phyloP scores from a whole-genome alignment of 495 filamentous ascomycete species.

The Podospora pseudoanserina region DNA sequence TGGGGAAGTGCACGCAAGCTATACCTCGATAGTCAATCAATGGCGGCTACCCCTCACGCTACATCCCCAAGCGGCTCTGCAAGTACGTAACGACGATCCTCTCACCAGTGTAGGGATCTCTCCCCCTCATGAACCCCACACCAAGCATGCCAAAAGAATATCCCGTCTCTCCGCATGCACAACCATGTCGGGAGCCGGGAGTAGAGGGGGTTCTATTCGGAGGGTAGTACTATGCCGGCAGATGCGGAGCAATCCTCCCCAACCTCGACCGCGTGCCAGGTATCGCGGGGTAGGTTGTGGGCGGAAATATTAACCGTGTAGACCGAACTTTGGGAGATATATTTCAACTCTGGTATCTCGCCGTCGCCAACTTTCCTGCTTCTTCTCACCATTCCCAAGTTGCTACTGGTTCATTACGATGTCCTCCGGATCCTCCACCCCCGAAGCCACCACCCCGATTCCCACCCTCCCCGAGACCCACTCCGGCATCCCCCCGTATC shows the following conservation, averaged over 20 bases:
- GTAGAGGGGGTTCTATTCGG: not conserved
- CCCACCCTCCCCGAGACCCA: conserved; percentile 40
- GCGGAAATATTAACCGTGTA: not conserved
- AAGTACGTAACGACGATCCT: not conserved
- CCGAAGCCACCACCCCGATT: conserved; percentile 34
- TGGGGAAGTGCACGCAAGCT: not conserved
- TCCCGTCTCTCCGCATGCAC: not conserved
- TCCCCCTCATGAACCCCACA: not conserved
- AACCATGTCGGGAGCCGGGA: not conserved
- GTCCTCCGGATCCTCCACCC: conserved; percentile 17
- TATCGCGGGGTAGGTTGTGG: not conserved
- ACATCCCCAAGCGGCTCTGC: not conserved
- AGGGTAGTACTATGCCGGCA: not conserved
- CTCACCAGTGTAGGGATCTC: not conserved
- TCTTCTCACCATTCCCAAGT: no score
- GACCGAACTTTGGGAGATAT: not conserved
- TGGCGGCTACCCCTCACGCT: not conserved
- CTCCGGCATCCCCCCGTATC: conserved; percentile 41
- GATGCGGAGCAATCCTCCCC: not conserved
- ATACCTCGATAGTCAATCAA: not conserved
- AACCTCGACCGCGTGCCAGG: not conserved
- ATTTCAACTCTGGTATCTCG: no score
- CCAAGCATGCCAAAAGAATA: not conserved
- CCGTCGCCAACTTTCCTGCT: no score
- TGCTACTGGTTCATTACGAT: not conserved